Evolutionary conservation across 140 eudicot species (phyloP), one percentile per base, ranked within the genome.

Genomic region (Senecio squalidus): DNA sequence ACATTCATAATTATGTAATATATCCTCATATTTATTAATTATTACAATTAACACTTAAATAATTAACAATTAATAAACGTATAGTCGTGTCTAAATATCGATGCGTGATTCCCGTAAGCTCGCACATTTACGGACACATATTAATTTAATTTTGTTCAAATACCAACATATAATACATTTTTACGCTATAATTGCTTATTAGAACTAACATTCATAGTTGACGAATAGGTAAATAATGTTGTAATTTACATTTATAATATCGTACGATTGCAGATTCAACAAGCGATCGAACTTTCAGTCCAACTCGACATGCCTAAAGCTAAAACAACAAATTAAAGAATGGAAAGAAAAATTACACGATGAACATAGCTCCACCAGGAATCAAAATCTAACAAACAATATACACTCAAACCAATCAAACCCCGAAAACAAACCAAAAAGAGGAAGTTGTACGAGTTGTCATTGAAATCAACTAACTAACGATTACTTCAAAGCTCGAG

Each of bases 251-350:
- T 14, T 55, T 68, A 47, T 14, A 17, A 55, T 13, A 23, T 48
- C 20, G 30, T 27, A 40, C 36, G 34, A 48, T 6, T 16, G 44
- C 31, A 46, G 29, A 18, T 40, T 20, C 41, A 16, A 33, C 66
- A 68, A 23, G n/a, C 51, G 55, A 68, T 68, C 67, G 68, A 68
- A 68, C 67, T 68, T 47, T 58, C 44, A 33, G 74, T 68, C 67
- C 74, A 68, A 68, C 59, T 68, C 74, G 74, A 46, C 66, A 24
- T 57, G 59, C 74, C 24, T 11, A 68, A 55, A 30, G 38, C 23
- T 43, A 10, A 24, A 49, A 21, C 39, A 47, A 30, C 47, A 18
- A 30, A 36, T 18, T 8, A 46, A 46, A 23, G 16, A 68, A 68
- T 18, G 10, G 41, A 43, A 22, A 6, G 21, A 67, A 67, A 45